Evolutionary conservation across 148 eudicot genomes (phyloP).

Genomic region (Nyssa sinensis): DNA sequence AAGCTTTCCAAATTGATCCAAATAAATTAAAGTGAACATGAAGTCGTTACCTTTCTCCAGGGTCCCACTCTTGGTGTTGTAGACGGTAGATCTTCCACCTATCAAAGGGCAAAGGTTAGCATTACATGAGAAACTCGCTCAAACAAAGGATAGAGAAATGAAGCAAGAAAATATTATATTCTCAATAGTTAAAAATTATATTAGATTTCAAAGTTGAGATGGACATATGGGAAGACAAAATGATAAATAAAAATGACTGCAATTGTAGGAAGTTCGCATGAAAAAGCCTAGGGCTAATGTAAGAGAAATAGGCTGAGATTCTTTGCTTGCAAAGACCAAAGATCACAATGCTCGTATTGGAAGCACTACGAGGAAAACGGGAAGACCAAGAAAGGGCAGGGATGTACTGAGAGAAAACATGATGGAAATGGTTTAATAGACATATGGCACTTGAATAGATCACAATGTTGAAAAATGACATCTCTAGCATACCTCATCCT

Average conservation of each 20-base stretch:
- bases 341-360: neutral
- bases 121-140: neutral
- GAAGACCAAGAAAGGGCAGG: neutral
- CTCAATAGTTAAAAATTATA: neutral
- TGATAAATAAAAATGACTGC: no score
- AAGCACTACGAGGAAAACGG: neutral
- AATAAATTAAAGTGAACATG: slow-evolving; percentile 2
- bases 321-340: neutral
- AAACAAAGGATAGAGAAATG: neutral
- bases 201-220: neutral
- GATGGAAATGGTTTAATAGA: no score
- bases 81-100: slow-evolving; percentile 55
- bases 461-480: neutral
- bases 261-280: neutral
- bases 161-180: neutral
- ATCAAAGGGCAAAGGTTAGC: slow-evolving; percentile 11
- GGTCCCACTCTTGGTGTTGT: slow-evolving; percentile 55
- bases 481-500: no score
- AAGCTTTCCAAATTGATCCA: neutral
- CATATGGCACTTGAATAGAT: neutral
- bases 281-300: neutral
- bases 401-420: no score
- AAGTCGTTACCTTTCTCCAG: slow-evolving; percentile 61
- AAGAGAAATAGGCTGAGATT: slow-evolving; percentile 1
- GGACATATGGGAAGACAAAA: neutral